Evolutionary conservation across 2,329 filamentous ascomycete genomes (phyloP).

Genomic region (Blastomyces gilchristii): DNA sequence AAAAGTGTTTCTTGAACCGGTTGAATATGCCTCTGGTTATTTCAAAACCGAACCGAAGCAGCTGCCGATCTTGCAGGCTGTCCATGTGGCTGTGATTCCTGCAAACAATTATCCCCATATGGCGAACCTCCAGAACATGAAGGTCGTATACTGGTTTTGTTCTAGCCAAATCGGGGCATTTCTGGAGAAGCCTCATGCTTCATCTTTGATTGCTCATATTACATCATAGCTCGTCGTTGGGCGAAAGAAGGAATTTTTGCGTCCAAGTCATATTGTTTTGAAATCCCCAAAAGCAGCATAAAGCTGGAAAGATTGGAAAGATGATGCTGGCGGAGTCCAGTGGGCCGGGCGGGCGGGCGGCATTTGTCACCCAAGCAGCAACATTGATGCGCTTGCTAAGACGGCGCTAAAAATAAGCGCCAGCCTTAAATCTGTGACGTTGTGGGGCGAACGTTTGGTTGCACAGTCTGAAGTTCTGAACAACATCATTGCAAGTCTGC

Average conservation of each 20-base stretch:
- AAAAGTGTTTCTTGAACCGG: not conserved
- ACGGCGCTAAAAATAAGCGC: not conserved
- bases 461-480: not conserved
- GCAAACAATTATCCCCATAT: not conserved
- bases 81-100: not conserved
- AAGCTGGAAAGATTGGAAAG: not conserved
- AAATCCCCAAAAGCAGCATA: not conserved
- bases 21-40: not conserved
- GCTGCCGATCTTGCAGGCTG: not conserved
- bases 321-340: not conserved
- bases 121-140: not conserved
- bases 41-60: not conserved
- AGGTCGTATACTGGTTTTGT: too few relatives aligned
- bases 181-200: not conserved
- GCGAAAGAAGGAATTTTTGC: not conserved
- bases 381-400: not conserved
- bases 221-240: not conserved
- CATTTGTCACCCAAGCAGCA: too few relatives aligned
- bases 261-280: not conserved
- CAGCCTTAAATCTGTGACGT: not conserved
- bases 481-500: too few relatives aligned
- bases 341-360: too few relatives aligned
- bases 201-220: not conserved
- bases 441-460: too few relatives aligned
- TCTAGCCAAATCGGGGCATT: constrained; percentile 2